Evolutionary conservation across 1,284 basidiomycete genomes (phyloP).

Genomic region (Leccinum griseonigrum): DNA sequence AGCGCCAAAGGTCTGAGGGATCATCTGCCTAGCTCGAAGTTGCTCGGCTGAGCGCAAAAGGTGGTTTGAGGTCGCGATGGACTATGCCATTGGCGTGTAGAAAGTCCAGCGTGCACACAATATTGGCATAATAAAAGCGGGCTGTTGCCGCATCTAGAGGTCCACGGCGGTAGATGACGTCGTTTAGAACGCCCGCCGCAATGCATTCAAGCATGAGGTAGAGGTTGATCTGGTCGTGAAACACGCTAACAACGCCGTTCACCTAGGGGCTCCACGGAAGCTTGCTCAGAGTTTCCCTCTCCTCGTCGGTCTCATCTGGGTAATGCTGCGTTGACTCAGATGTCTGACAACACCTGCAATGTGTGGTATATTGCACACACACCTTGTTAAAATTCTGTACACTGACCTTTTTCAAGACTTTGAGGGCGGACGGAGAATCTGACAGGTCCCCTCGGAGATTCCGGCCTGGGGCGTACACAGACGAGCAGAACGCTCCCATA

Average conservation of each 20-base stretch:
- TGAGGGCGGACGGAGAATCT: conserved; percentile 40
- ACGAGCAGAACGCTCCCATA: conserved; percentile 43
- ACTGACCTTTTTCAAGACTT: conserved; percentile 37
- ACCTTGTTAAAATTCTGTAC: conserved; percentile 32
- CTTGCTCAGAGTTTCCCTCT: conserved; percentile 38
- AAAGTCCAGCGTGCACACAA: conserved; percentile 71
- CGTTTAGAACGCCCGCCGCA: conserved; percentile 40
- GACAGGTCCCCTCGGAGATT: conserved; percentile 28
- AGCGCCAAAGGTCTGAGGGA: too few species aligned
- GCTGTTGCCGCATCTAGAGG: conserved; percentile 34
- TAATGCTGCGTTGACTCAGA: conserved; percentile 16
- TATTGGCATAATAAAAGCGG: conserved; percentile 54
- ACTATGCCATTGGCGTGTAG: conserved; percentile 71
- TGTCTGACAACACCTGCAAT: conserved; percentile 3
- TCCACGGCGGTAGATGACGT: conserved; percentile 33
- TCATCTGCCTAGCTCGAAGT: too few species aligned
- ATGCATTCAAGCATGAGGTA: conserved; percentile 51
- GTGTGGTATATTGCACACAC: neutral
- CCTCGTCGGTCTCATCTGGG: conserved; percentile 34
- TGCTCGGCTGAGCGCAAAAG: too few species aligned
- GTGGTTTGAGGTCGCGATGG: conserved; percentile 83
- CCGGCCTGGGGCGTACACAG: conserved; percentile 23
- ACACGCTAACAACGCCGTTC: conserved; percentile 41
- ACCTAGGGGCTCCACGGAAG: conserved; percentile 55
- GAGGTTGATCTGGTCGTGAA: conserved; percentile 44